Conservation (phyloP, 768 basidiomycete genomes). For the Tylopilus felleus region DNA sequence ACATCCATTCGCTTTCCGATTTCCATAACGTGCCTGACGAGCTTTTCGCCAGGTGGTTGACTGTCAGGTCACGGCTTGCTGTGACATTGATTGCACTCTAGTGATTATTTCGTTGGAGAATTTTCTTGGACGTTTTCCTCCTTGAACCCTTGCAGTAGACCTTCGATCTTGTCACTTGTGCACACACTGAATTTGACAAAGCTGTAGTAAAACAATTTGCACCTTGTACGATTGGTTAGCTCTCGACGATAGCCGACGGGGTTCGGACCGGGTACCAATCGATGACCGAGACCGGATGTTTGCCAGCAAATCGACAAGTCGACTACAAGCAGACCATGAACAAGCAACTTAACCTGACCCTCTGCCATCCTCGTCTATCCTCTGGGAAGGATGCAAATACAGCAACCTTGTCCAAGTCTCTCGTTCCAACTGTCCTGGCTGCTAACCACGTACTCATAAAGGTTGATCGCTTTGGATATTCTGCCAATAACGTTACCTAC, state of each 20-base stretch:
- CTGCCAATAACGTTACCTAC: slow-evolving; percentile 70
- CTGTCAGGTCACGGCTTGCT: not conserved
- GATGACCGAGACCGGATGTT: not conserved
- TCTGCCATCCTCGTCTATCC: slow-evolving; percentile 40
- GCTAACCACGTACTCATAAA: slow-evolving; percentile 50
- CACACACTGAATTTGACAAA: not conserved
- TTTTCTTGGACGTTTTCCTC: not conserved
- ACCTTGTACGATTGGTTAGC: not conserved
- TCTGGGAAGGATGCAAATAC: slow-evolving; percentile 29
- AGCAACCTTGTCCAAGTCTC: slow-evolving; percentile 28
- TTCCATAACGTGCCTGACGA: too few species aligned
- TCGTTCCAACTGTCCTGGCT: slow-evolving; percentile 24
- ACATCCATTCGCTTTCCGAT: not conserved
- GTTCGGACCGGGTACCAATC: not conserved
- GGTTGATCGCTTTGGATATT: slow-evolving; percentile 68
- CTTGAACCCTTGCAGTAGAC: not conserved
- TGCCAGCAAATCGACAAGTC: not conserved
- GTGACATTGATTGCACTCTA: not conserved
- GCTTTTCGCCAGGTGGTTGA: not conserved
- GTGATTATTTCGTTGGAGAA: not conserved
- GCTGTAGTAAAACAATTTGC: not conserved
- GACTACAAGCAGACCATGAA: slow-evolving; percentile 5
- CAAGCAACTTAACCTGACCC: slow-evolving; percentile 29
- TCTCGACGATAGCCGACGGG: not conserved
- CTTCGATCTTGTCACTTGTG: not conserved